phyloP scores from a whole-genome alignment of 345 rosid species.

The Rhodomyrtus tomentosa region DNA sequence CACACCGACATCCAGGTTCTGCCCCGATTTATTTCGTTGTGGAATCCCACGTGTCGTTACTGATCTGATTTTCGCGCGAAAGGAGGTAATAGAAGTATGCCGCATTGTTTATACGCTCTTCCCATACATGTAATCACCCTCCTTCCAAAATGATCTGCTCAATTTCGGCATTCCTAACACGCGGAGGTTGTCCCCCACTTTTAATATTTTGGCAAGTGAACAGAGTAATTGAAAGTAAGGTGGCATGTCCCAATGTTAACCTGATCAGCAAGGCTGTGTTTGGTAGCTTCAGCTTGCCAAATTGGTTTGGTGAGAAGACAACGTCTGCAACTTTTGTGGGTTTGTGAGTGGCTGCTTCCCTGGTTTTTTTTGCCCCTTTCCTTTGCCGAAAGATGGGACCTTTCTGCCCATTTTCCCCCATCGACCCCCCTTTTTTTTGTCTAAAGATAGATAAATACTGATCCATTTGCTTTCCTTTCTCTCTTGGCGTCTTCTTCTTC shows the following conservation, averaged over 20 bases:
- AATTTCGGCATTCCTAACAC: not conserved
- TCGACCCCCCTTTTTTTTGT: not conserved
- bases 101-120: not conserved
- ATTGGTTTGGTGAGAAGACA: conserved; percentile 39
- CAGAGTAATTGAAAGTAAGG: not conserved
- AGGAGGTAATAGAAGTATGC: not conserved
- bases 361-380: not conserved
- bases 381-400: not conserved
- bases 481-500: not conserved
- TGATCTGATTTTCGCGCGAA: accelerated
- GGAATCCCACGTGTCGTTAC: not conserved
- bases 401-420: not conserved
- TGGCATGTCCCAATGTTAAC: conserved; percentile 5
- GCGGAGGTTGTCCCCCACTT: not conserved
- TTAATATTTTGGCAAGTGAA: not conserved
- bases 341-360: not conserved
- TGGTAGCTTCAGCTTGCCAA: conserved; percentile 20
- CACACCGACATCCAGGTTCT: not conserved
- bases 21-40: not conserved
- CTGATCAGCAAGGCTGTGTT: conserved; percentile 1
- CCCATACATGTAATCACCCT: not conserved
- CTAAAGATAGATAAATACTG: not conserved
- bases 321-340: conserved; percentile 6
- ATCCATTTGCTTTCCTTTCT: not conserved
- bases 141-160: not conserved